These are phyloP conservation scores for Ilyonectria sp. DNA, from an alignment of 2,329 filamentous ascomycete genomes.

Conservation along the genomic window DNA sequence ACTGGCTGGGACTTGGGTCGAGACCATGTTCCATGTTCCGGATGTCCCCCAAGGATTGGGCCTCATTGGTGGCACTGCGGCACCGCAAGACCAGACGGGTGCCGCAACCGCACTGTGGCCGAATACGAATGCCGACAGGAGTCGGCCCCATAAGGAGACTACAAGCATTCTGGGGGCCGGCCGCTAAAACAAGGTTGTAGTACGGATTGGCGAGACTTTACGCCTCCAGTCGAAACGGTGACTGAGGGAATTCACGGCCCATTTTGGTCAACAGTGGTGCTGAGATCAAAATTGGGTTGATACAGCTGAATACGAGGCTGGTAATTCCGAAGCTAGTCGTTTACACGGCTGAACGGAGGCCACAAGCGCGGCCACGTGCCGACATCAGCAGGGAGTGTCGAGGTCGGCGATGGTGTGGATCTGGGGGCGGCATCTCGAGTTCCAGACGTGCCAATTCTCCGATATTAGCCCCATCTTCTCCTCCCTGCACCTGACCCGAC, in stretches of 20 bases:
- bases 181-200: background rate
- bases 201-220: background rate
- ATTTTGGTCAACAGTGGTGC: too few species aligned
- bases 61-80: background rate
- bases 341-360: background rate
- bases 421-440: background rate
- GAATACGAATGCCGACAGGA: background rate
- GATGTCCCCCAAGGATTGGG: background rate
- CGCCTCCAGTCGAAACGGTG: background rate
- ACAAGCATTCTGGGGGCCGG: background rate
- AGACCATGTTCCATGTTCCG: background rate
- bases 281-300: background rate
- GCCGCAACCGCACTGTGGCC: background rate
- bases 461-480: background rate
- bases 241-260: background rate
- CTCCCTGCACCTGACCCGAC: background rate
- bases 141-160: background rate
- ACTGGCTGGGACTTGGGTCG: background rate
- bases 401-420: background rate
- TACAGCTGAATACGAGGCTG: background rate
- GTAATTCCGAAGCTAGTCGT: background rate
- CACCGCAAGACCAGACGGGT: background rate
- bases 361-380: background rate
- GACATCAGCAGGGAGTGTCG: background rate
- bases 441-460: conserved; percentile 1